A percentile compares a stretch with the other conserved stretches of the same genome.
These are phyloP conservation scores for Coemansia sp. DNA, from an alignment of 192 early-diverging fungal species.

Conservation along the genomic window DNA sequence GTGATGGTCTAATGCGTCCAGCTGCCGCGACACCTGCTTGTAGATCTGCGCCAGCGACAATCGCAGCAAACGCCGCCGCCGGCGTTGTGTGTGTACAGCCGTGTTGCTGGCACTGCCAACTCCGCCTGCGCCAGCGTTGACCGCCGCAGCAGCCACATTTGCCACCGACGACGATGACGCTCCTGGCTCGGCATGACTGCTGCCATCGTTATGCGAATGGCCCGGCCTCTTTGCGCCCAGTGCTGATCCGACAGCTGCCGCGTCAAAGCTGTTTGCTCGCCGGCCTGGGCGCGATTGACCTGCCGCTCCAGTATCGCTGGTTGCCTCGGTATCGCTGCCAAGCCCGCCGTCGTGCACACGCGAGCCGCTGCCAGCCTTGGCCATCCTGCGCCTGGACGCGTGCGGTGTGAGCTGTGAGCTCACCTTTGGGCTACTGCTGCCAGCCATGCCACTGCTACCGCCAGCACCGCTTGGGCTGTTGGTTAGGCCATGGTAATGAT, in stretches of 20 bases:
- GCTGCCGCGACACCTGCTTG: conserved; percentile 37
- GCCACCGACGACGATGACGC: conserved; percentile 4
- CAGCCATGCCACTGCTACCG: no score
- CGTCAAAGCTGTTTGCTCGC: conserved; percentile 48
- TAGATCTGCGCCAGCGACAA: conserved; percentile 50
- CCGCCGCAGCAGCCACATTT: conserved; percentile 21
- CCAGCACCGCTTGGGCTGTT: not conserved
- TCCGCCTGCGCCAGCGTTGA: conserved; percentile 21
- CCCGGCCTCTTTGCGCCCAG: conserved; percentile 1
- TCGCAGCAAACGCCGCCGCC: conserved; percentile 30
- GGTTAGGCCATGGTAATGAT: conserved; percentile 21
- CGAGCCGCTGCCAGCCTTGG: conserved; percentile 9
- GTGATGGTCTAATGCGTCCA: conserved; percentile 54
- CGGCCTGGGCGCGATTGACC: conserved; percentile 7
- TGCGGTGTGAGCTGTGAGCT: conserved; percentile 20
- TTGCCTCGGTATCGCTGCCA: conserved; percentile 28
- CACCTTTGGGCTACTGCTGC: conserved; percentile 1
- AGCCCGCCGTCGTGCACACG: conserved; percentile 9
- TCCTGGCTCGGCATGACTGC: not conserved
- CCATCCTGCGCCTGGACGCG: conserved; percentile 19
- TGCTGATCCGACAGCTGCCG: conserved; percentile 8
- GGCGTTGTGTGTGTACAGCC: conserved; percentile 20
- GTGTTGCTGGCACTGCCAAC: conserved; percentile 24
- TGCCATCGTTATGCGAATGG: not conserved
- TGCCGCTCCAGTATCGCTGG: conserved; percentile 23